Evolutionary conservation across 352 stramenopile species (phyloP).

Genomic region (Halophytophthora polymorphica): DNA sequence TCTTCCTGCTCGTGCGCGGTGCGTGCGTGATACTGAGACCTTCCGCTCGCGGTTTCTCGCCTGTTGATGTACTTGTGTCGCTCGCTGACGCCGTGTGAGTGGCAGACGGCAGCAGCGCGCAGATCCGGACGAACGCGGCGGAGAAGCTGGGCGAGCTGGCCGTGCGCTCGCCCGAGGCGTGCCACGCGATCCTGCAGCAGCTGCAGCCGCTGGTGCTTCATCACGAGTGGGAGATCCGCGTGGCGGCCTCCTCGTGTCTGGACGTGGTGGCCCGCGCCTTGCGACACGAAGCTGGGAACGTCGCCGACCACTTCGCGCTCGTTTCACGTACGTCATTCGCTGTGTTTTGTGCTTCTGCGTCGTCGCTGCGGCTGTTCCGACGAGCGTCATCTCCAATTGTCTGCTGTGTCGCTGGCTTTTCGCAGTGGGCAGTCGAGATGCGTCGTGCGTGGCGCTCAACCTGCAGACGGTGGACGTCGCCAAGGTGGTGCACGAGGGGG

Average conservation of each 20-base stretch:
- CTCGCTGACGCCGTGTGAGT: neutral
- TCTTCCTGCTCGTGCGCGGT: slow-evolving; percentile 76
- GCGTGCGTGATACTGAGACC: neutral
- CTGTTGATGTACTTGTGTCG: slow-evolving; percentile 1
- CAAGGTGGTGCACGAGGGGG: slow-evolving; percentile 53
- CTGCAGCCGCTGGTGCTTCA: slow-evolving; percentile 50
- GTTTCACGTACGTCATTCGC: slow-evolving; percentile 34
- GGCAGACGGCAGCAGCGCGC: slow-evolving; percentile 64
- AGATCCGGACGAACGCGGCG: slow-evolving; percentile 66
- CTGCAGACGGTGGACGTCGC: slow-evolving; percentile 56
- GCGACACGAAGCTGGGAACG: slow-evolving; percentile 13
- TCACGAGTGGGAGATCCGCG: slow-evolving; percentile 65
- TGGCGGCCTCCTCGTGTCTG: slow-evolving; percentile 65
- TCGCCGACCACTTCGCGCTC: slow-evolving; percentile 42
- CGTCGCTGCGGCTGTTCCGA: neutral
- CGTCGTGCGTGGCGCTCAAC: slow-evolving; percentile 37
- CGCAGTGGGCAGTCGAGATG: slow-evolving; percentile 46
- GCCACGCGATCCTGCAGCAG: slow-evolving; percentile 55
- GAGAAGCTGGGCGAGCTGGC: slow-evolving; percentile 70
- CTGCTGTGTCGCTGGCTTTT: neutral
- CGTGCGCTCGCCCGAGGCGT: slow-evolving; percentile 37
- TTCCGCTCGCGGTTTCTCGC: neutral
- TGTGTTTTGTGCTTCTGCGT: neutral
- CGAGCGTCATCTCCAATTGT: neutral
- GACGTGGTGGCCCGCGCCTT: slow-evolving; percentile 51